Base-by-base conservation (phyloP, 306 rosid species). In the Acacia melanoxylon region DNA sequence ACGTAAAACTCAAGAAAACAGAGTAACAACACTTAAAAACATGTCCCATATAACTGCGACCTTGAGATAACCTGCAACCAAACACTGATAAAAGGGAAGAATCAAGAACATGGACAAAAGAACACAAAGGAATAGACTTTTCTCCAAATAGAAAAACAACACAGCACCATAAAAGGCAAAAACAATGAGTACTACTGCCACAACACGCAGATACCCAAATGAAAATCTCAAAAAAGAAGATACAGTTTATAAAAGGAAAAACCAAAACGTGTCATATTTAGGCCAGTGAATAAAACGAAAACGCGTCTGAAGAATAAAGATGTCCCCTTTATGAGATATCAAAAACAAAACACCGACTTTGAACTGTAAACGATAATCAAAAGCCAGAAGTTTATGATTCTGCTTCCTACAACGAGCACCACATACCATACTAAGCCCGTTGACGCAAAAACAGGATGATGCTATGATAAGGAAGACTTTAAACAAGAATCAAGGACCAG, bases 1-100 rank as follows among this genome's bases (percentile, higher is more conserved):
- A 85, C 90, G 89, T 87, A 78, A 83, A 88, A 78, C 88, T 86
- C 81, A 93, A 91, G 91, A 70, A 78, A 88, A 83, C 85, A 71
- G 58, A 83, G 67, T 73, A 73, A 75, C 77, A 78, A 35, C 37
- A 79, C 77, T 69, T 49, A 54, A 76, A 48, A 61, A 42, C 22
- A 72, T 51, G 69, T 56, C 41, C 75, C 45, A 25, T 56, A 72
- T 68, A 69, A 76, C 29, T 52, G 78, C 67, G 54, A 72, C 76
- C 76, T 42, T 68, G 69, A 81, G 66, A 80, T 27, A 66, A 82
- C 81, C 87, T 83, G 86, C 74, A 88, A 86, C 81, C 77, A 83
- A 78, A 78, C 44, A 41, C 77, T 52, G 16, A 29, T 12, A 22
- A 14, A 49, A n/a, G 13, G 24, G 62, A 70, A 37, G n/a, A 35